These are phyloP conservation scores for Lycium barbarum DNA, from an alignment of 257 asterid species.

Conservation along the genomic window DNA sequence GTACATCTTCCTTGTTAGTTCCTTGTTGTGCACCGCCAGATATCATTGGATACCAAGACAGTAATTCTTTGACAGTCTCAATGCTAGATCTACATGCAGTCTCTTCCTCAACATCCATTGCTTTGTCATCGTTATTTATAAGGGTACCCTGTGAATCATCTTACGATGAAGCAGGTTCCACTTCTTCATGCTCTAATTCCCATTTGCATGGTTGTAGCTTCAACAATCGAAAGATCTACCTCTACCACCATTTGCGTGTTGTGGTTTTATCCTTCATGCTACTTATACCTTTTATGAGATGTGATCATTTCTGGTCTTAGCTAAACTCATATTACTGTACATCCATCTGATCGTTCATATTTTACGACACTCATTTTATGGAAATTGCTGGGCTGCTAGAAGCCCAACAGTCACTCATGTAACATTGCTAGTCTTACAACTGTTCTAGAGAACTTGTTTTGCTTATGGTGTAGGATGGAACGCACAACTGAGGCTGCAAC, in stretches of 20 bases:
- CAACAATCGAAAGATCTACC: neutral
- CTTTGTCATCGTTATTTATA: neutral
- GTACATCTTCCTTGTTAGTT: neutral
- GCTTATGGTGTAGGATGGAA: neutral
- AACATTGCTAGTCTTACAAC: neutral
- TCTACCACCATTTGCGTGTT: neutral
- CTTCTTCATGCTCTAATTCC: conserved; percentile 3
- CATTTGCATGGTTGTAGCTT: neutral
- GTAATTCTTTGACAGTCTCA: too few species aligned
- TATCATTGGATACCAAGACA: neutral
- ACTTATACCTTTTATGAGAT: too few species aligned
- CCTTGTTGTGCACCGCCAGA: neutral
- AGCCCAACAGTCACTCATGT: neutral
- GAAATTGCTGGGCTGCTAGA: neutral
- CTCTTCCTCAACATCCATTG: neutral
- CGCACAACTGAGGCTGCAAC: neutral
- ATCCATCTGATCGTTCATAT: neutral
- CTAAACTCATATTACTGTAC: neutral
- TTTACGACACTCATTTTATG: neutral
- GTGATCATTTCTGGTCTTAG: neutral
- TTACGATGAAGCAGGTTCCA: conserved; percentile 6
- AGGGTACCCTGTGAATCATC: neutral
- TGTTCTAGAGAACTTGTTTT: neutral
- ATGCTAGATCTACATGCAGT: neutral
- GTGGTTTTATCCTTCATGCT: neutral